Base-by-base conservation (phyloP, 768 basidiomycete genomes). In the Tricholoma matsutake region DNA sequence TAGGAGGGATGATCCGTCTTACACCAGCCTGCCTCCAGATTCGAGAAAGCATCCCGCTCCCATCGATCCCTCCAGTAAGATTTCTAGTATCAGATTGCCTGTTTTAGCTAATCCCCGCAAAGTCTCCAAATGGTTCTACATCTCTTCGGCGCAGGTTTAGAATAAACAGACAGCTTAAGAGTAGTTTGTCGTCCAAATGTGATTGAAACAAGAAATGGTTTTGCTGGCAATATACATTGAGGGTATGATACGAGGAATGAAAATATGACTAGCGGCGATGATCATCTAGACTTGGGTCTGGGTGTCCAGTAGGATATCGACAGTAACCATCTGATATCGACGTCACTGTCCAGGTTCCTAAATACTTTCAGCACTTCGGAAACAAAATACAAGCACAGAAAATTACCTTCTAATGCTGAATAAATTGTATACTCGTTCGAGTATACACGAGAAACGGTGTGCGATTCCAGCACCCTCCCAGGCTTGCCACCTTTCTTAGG, bases 81-180 rank as follows among this genome's bases (percentile, higher is more conserved):
- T 6, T 8, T 55, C 53, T 54, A 9, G 53, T 16, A 18, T 58
- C 18, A 16, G 52, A 7, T 25, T 35, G 14, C 14, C 31, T 62
- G 34, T 51, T 54, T 11, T 68, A 37, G 43, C 39, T 61, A 29
- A 62, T 34, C 22, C 56, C 58, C 43, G 2, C 20, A 22, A 64
- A 92, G 92, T 94, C 67, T 92, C 87, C 65, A 94, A 93, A 72
- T 94, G 92, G 92, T 94, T 94, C 86, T 92, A 94, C 77, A 95
- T 95, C 69, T 92, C 93, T 20, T 93, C 92, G 34, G 91, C 91
- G 32, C 88, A 89, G 64, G 89, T 93, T 62, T 93, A 80, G 65
- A 53, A 18, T 8, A 53, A 31, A 53, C 22, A 22, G 22, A 25
- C 10, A 25, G 10, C 22, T 49, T 49, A 6, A 49, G 11, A 32